Evolutionary conservation across 1,284 basidiomycete species (phyloP).

Genomic region (Cryptococcus sp.): DNA sequence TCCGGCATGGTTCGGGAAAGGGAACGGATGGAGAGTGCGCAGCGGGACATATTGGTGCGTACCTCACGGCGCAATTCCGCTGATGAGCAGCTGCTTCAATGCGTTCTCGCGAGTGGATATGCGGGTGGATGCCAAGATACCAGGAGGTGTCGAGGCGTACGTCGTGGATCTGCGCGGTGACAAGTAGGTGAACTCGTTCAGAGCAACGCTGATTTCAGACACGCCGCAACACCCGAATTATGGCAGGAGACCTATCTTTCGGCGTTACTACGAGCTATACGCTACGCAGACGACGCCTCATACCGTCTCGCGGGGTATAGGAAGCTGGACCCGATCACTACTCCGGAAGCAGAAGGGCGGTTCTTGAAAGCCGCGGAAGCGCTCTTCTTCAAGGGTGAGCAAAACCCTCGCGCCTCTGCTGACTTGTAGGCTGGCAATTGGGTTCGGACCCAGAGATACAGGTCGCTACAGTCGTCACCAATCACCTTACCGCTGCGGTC

Average conservation of each 20-base stretch:
- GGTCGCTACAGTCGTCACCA: constrained; percentile 95
- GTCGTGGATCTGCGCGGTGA: constrained; percentile 93
- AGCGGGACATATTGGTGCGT: constrained; percentile 91
- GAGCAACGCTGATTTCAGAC: constrained; percentile 62
- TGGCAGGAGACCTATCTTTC: constrained; percentile 99
- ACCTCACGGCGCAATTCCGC: not conserved
- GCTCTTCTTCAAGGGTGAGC: constrained; percentile 81
- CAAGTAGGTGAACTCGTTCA: constrained; percentile 61
- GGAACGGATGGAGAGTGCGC: constrained; percentile 84
- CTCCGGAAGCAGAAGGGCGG: constrained; percentile 80
- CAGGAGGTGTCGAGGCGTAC: constrained; percentile 93
- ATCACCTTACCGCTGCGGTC: constrained; percentile 91
- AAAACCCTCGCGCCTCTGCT: not conserved
- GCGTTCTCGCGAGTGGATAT: constrained; percentile 97
- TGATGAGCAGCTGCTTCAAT: constrained; percentile 78
- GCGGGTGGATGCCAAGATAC: constrained; percentile 96
- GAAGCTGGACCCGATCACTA: constrained; percentile 91
- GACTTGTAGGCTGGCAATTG: constrained; percentile 82
- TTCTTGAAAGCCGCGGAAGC: constrained; percentile 91
- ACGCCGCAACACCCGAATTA: constrained; percentile 86
- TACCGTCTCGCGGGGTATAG: constrained; percentile 92
- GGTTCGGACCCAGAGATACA: constrained; percentile 98
- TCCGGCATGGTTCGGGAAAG: constrained; percentile 89
- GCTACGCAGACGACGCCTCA: constrained; percentile 93
- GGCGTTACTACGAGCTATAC: constrained; percentile 83